Conservation (phyloP, 2,329 filamentous ascomycete species). For the Cadophora gregata region DNA sequence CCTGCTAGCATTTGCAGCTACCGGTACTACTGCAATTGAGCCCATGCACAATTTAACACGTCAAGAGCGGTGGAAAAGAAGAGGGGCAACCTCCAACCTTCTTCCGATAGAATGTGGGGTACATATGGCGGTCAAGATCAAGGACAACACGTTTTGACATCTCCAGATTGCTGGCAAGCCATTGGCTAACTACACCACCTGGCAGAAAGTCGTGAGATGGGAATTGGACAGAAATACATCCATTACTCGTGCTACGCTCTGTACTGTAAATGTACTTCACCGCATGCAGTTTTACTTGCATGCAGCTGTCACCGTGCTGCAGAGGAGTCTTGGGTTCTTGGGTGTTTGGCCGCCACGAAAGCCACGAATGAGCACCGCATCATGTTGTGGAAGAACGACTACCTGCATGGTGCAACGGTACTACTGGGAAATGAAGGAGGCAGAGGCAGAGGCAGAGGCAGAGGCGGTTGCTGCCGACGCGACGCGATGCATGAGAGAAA, state of each 20-base stretch:
- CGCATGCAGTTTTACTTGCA: slow-evolving; percentile 11
- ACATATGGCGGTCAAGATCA: slow-evolving; percentile 39
- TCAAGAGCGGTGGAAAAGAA: slow-evolving; percentile 22
- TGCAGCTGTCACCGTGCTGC: slow-evolving; percentile 11
- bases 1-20: slow-evolving; percentile 9
- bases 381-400: slow-evolving; percentile 6
- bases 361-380: slow-evolving; percentile 15
- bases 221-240: neutral
- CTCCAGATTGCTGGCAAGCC: slow-evolving; percentile 9
- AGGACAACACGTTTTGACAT: slow-evolving; percentile 22
- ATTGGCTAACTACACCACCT: slow-evolving; percentile 30
- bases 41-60: slow-evolving; percentile 29
- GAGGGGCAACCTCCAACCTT: slow-evolving; percentile 25
- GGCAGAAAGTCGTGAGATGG: slow-evolving; percentile 22
- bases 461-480: slow-evolving; percentile 2
- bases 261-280: neutral
- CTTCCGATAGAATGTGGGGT: slow-evolving; percentile 34
- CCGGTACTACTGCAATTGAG: slow-evolving; percentile 21
- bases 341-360: slow-evolving; percentile 16
- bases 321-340: neutral
- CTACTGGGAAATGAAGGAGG: slow-evolving; percentile 2
- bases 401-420: slow-evolving; percentile 16
- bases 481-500: slow-evolving; percentile 11
- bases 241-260: slow-evolving; percentile 4
- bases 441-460: slow-evolving; percentile 3